phyloP scores from a whole-genome alignment of 2,329 filamentous ascomycete genomes.

The Hortaea sp. region DNA sequence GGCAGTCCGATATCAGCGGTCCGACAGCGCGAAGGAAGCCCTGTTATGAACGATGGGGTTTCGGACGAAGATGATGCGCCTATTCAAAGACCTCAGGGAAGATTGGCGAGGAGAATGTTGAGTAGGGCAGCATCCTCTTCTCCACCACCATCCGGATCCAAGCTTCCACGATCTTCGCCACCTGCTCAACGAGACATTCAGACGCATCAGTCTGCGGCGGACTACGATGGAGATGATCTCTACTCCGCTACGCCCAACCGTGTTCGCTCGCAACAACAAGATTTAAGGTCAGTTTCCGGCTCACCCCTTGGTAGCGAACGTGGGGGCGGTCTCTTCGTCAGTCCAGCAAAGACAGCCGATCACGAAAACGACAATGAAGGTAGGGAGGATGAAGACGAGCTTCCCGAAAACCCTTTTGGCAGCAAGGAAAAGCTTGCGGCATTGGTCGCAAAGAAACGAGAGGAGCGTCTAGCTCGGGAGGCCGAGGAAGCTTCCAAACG shows the following conservation, averaged over 20 bases:
- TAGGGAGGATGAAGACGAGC: conserved; percentile 11
- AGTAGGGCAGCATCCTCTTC: conserved; percentile 1
- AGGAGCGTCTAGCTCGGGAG: conserved; percentile 19
- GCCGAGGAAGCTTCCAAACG: conserved; percentile 4
- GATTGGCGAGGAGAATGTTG: conserved; percentile 22
- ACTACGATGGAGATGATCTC: conserved; percentile 17
- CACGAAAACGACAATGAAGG: conserved; percentile 4
- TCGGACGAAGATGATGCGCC: conserved; percentile 6
- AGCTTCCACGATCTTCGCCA: background rate
- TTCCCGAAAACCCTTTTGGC: conserved; percentile 12
- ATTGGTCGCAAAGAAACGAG: conserved; percentile 22
- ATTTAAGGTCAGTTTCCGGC: conserved; percentile 5
- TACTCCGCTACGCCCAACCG: conserved; percentile 21
- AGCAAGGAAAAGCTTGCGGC: conserved; percentile 20
- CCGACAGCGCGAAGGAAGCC: background rate
- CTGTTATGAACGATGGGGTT: conserved; percentile 6
- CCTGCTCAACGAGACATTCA: background rate
- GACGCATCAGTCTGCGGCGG: background rate
- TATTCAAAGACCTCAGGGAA: conserved; percentile 17
- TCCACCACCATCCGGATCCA: background rate
- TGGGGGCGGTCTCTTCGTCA: conserved; percentile 19
- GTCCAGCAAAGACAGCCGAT: conserved; percentile 16
- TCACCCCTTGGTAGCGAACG: conserved; percentile 8
- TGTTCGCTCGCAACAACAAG: background rate
- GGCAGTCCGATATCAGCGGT: background rate